phyloP scores from a whole-genome alignment of 2,329 filamentous ascomycete genomes.

The Periconia sp. region DNA sequence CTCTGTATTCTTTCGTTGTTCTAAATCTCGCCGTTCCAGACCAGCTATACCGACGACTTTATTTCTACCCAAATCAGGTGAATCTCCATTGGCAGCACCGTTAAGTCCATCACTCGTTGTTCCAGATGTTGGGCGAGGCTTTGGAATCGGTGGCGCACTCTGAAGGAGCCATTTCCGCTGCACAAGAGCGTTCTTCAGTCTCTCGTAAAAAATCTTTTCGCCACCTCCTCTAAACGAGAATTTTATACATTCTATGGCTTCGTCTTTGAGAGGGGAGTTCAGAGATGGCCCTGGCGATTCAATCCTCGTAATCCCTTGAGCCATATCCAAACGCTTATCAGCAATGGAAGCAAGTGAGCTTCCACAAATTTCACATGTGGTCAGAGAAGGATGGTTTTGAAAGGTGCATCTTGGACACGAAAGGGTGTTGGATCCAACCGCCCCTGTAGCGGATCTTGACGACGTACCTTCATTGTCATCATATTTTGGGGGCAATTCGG shows the following conservation, averaged over 20 bases:
- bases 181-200: conserved; percentile 81
- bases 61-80: conserved; percentile 27
- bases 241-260: conserved; percentile 77
- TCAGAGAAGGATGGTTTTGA: conserved; percentile 83
- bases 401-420: conserved; percentile 89
- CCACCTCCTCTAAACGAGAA: conserved; percentile 89
- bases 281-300: conserved; percentile 80
- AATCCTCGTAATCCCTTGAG: conserved; percentile 50
- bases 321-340: conserved; percentile 46
- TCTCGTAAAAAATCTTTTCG: conserved; percentile 85
- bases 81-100: conserved; percentile 19
- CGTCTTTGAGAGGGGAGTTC: conserved; percentile 51
- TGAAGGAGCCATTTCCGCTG: conserved; percentile 96
- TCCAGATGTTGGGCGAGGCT: conserved; percentile 49
- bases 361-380: conserved; percentile 88
- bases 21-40: conserved; percentile 80
- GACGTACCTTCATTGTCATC: conserved; percentile 39
- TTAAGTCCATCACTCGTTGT: conserved; percentile 31
- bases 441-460: background rate
- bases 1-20: conserved; percentile 89
- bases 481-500: conserved; percentile 32
- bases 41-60: conserved; percentile 88
- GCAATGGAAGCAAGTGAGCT: conserved; percentile 65
- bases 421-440: conserved; percentile 19
- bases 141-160: conserved; percentile 84